Evolutionary conservation across 2,329 filamentous ascomycete genomes (phyloP).

Genomic region (Ophiostoma quercus): DNA sequence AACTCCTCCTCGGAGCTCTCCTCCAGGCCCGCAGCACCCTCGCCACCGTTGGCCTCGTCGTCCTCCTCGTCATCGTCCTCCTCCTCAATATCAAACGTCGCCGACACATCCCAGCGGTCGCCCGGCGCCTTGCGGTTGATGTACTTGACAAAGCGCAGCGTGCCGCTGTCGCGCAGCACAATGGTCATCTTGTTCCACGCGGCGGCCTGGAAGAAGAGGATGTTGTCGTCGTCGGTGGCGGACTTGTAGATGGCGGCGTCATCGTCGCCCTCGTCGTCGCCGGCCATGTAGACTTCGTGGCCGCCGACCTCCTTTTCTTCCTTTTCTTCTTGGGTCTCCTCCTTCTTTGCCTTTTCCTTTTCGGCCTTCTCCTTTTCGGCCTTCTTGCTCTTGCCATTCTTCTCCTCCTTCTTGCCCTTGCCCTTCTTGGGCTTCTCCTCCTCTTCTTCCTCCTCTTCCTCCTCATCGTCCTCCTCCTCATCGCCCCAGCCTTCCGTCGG

Average conservation of each 20-base stretch:
- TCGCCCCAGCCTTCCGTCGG: conserved; percentile 78
- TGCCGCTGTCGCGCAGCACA: conserved; percentile 79
- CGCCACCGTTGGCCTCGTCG: conserved; percentile 35
- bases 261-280: conserved; percentile 63
- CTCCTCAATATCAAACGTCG: conserved; percentile 66
- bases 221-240: conserved; percentile 67
- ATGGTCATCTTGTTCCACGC: conserved; percentile 89
- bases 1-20: conserved; percentile 53
- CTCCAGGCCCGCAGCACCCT: conserved; percentile 35
- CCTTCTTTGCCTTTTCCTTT: conserved; percentile 30
- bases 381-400: neutral
- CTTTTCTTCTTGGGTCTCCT: conserved; percentile 29
- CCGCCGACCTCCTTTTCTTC: conserved; percentile 54
- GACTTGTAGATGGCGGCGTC: conserved; percentile 82
- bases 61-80: conserved; percentile 43
- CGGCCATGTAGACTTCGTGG: conserved; percentile 90
- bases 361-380: conserved; percentile 15
- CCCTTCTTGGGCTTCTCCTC: conserved; percentile 28
- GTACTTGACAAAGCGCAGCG: conserved; percentile 93
- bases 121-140: conserved; percentile 76
- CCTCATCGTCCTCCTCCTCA: conserved; percentile 42
- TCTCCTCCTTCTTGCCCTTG: conserved; percentile 19
- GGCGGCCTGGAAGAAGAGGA: conserved; percentile 58
- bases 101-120: conserved; percentile 88
- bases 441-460: conserved; percentile 30